These are phyloP conservation scores for Lyophyllum semitale DNA, from an alignment of 768 basidiomycete genomes.

Conservation along the genomic window DNA sequence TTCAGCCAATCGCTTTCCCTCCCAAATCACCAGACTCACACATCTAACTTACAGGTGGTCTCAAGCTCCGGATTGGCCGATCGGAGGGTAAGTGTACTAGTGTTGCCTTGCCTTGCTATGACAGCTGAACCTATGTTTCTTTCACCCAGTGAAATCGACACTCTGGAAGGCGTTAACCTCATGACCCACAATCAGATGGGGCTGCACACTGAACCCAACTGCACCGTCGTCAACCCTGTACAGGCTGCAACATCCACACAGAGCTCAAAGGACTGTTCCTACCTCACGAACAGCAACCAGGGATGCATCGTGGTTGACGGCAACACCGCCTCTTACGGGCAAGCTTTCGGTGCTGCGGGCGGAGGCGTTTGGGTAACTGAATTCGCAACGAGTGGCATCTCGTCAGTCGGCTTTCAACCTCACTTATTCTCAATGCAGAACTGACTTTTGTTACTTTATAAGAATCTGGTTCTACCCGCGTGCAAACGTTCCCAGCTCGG, in stretches of 20 bases:
- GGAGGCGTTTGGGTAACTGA: constrained; percentile 82
- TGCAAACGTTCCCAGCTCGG: constrained; percentile 44
- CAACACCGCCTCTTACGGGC: constrained; percentile 59
- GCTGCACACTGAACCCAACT: constrained; percentile 68
- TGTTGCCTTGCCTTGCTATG: not conserved
- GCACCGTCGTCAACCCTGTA: constrained; percentile 48
- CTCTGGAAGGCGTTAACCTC: constrained; percentile 80
- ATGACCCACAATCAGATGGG: constrained; percentile 65
- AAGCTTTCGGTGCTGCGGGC: constrained; percentile 60
- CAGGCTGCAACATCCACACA: constrained; percentile 52
- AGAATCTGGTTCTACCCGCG: constrained; percentile 70
- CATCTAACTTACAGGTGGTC: constrained; percentile 42
- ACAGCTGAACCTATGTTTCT: not conserved
- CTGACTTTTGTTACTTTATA: not conserved
- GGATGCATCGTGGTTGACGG: constrained; percentile 69
- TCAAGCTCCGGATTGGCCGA: constrained; percentile 60
- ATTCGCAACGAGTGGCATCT: constrained; percentile 64
- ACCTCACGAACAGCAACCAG: constrained; percentile 50
- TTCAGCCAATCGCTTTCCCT: not conserved
- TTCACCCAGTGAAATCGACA: constrained; percentile 63
- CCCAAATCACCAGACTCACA: not conserved
- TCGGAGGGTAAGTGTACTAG: constrained; percentile 46
- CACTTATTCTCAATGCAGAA: not conserved
- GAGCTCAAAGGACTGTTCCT: constrained; percentile 62
- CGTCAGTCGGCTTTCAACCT: constrained; percentile 38